phyloP scores from a whole-genome alignment of 2,329 filamentous ascomycete genomes.

The Diplocarpon mali region DNA sequence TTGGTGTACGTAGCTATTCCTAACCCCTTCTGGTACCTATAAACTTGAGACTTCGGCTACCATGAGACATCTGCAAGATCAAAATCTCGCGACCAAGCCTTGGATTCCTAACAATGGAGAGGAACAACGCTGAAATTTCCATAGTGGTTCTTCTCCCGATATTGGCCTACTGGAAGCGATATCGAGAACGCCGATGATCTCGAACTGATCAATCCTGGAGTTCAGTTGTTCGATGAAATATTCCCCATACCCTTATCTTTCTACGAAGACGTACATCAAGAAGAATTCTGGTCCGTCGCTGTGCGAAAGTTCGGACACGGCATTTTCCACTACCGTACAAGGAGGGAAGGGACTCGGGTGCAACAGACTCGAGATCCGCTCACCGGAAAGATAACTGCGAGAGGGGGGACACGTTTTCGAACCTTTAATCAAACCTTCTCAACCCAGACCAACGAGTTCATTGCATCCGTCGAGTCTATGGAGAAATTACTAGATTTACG shows the following conservation, averaged over 20 bases:
- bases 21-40: too few relatives aligned
- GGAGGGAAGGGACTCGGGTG: slow-evolving; percentile 1
- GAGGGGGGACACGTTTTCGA: neutral
- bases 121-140: too few relatives aligned
- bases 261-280: slow-evolving; percentile 17
- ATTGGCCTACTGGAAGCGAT: slow-evolving; percentile 4
- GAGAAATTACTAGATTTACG: neutral
- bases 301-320: slow-evolving; percentile 10
- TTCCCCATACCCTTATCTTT: slow-evolving; percentile 13
- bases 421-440: neutral
- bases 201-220: slow-evolving; percentile 6
- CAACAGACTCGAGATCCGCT: neutral
- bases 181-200: neutral
- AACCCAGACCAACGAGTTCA: neutral
- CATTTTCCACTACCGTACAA: slow-evolving; percentile 8
- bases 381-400: neutral
- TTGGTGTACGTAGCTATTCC: slow-evolving; percentile 1
- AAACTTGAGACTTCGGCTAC: too few relatives aligned
- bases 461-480: neutral
- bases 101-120: too few relatives aligned
- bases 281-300: slow-evolving; percentile 13
- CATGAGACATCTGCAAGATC: too few relatives aligned
- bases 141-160: slow-evolving; percentile 7
- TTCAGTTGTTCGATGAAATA: slow-evolving; percentile 1
- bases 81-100: too few relatives aligned